Evolutionary conservation across 2,329 filamentous ascomycete species (phyloP), one percentile per base, ranked within the genome.

Genomic region (Akanthomyces lecanii): DNA sequence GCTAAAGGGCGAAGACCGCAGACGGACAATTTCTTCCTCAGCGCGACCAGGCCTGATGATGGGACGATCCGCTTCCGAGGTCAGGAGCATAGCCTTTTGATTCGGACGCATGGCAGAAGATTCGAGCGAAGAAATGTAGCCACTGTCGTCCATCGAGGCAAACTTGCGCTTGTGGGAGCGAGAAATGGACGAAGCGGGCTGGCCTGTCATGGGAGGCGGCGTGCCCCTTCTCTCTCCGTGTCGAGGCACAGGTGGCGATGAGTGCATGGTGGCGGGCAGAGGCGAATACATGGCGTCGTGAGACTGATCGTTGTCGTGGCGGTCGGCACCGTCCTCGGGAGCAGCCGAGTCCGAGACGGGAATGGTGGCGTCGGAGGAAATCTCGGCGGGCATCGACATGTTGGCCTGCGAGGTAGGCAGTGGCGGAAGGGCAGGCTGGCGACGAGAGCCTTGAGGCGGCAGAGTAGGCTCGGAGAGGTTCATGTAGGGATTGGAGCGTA

Each of bases 41-140:
- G 95, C 95, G 65, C 94, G 89, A 36, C 94, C 94, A 65, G 91
- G 89, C 79, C 94, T 96, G 69, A 92, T 88, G 62, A 86, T 85
- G 56, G 89, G 89, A n/a, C 88, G 87, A 68, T 92, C 90, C 59
- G 88, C 84, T 70, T 96, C 92, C 0, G 91, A 94, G 4, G 89
- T 91, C 50, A 92, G 81, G 21, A 91, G 81, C 63, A 85, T 81
- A 18, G 79, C 79, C 65, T 85, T 81, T 67, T 85, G 84, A 66
- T 88, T 60, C 54, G 89, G 87, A 64, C 94, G 86, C 73, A 91
- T 84, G 16, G 84, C 92, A 0, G 95, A 98, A 3, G 95, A 98
- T 69, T 97, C 93, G 21, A 98, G 83, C 0, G 93, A 97, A 1
- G 95, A 98, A 73, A 96, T 97, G 76, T 98, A 99, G 47, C 95